phyloP scores from a whole-genome alignment of 176 grass and related monocot species.

The Zoysia japonica region DNA sequence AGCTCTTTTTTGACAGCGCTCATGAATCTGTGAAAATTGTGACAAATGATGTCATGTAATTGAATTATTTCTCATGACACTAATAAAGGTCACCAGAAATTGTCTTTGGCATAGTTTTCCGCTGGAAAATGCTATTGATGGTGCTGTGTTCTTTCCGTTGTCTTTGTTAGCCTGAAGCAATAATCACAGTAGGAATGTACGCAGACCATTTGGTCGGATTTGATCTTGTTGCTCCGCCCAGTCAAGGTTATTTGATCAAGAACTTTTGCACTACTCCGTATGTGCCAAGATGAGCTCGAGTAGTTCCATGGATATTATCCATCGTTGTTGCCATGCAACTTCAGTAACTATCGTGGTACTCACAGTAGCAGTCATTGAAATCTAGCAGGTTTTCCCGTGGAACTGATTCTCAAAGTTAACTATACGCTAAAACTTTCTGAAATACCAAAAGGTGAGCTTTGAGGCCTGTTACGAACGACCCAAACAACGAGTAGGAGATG shows the following conservation, averaged over 20 bases:
- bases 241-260: background rate
- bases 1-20: background rate
- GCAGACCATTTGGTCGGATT: background rate
- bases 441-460: too few species aligned
- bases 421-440: too few species aligned
- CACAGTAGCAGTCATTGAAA: background rate
- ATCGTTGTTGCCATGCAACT: background rate
- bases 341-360: background rate
- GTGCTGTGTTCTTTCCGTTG: background rate
- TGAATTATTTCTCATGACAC: conserved; percentile 4
- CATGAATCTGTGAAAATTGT: background rate
- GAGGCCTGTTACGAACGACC: conserved; percentile 50
- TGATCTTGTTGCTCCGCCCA: background rate
- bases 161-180: background rate
- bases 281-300: background rate
- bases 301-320: background rate
- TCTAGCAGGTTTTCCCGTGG: too few species aligned
- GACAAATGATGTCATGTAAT: conserved; percentile 5
- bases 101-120: background rate
- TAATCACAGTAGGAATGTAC: background rate
- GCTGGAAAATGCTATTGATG: background rate
- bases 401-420: too few species aligned
- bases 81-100: conserved; percentile 4
- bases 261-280: background rate
- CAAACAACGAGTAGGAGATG: background rate